phyloP scores from a whole-genome alignment of 2,329 filamentous ascomycete species.

The Daldinia sp. region DNA sequence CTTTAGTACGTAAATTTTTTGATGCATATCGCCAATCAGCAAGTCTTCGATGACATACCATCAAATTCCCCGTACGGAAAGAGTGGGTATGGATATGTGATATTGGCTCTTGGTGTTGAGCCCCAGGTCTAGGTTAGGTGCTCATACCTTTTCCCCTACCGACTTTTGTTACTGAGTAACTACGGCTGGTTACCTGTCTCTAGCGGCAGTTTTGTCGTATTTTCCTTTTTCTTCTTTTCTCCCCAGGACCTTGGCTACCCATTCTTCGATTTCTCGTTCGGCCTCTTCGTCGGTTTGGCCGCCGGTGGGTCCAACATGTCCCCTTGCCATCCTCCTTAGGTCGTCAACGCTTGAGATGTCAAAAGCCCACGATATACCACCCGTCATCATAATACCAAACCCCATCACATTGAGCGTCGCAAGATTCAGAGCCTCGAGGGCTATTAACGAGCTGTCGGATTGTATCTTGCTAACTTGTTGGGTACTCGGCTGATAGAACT shows the following conservation, averaged over 20 bases:
- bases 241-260: conserved; percentile 67
- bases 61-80: neutral
- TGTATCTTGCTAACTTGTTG: conserved; percentile 51
- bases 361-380: conserved; percentile 78
- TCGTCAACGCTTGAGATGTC: conserved; percentile 77
- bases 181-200: conserved; percentile 18
- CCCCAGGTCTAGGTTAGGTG: neutral
- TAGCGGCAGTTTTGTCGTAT: conserved; percentile 22
- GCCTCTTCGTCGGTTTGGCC: conserved; percentile 57
- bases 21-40: conserved; percentile 9
- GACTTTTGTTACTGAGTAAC: neutral
- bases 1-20: conserved; percentile 15
- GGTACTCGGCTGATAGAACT: conserved; percentile 75
- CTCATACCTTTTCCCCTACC: conserved; percentile 4
- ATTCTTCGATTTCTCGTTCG: conserved; percentile 68
- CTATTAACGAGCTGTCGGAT: conserved; percentile 74
- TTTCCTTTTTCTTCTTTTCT: conserved; percentile 59
- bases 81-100: conserved; percentile 3
- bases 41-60: conserved; percentile 1
- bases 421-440: conserved; percentile 81
- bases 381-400: conserved; percentile 76
- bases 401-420: conserved; percentile 87
- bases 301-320: conserved; percentile 48
- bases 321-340: conserved; percentile 61
- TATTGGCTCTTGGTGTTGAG: neutral